Conservation (phyloP, 208 protist genomes). For the Lotmaria passim region DNA sequence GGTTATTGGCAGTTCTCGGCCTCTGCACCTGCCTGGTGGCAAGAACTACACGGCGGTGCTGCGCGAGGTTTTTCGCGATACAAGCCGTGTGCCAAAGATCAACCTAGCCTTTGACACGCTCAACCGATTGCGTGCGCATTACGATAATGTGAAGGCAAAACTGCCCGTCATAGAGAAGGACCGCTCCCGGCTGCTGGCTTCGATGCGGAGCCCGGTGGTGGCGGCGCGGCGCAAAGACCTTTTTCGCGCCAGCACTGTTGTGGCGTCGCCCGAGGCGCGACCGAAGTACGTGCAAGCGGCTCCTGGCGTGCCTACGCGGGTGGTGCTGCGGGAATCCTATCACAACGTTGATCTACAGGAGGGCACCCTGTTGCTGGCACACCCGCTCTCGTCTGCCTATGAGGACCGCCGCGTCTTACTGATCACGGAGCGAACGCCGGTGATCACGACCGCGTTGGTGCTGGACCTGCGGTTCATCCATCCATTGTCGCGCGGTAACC, state of each 20-base stretch:
- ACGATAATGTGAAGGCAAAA: slow-evolving; percentile 62
- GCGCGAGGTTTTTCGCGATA: slow-evolving; percentile 59
- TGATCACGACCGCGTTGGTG: slow-evolving; percentile 74
- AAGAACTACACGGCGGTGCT: slow-evolving; percentile 60
- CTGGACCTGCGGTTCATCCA: slow-evolving; percentile 84
- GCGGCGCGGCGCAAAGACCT: slow-evolving; percentile 38
- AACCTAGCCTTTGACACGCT: slow-evolving; percentile 79
- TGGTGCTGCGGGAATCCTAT: slow-evolving; percentile 48
- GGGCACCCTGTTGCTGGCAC: slow-evolving; percentile 77
- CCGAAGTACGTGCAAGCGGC: slow-evolving; percentile 44
- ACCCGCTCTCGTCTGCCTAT: slow-evolving; percentile 84
- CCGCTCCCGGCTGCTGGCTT: slow-evolving; percentile 42
- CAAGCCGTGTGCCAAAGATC: slow-evolving; percentile 36
- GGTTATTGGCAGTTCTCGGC: slow-evolving; percentile 43
- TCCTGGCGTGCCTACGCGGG: slow-evolving; percentile 48
- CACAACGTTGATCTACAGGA: slow-evolving; percentile 53
- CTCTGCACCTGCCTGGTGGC: slow-evolving; percentile 64
- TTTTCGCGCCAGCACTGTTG: slow-evolving; percentile 53
- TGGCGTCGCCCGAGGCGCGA: slow-evolving; percentile 6
- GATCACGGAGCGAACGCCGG: slow-evolving; percentile 68
- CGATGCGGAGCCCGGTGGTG: slow-evolving; percentile 31
- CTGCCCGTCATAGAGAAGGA: slow-evolving; percentile 60
- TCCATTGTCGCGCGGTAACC: slow-evolving; percentile 77
- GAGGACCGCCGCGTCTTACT: slow-evolving; percentile 83
- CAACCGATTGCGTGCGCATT: slow-evolving; percentile 69